A percentile compares a stretch with the other conserved stretches of the same genome.
phyloP scores from a whole-genome alignment of 2,329 filamentous ascomycete genomes.

The Thermothelomyces thermophilus region DNA sequence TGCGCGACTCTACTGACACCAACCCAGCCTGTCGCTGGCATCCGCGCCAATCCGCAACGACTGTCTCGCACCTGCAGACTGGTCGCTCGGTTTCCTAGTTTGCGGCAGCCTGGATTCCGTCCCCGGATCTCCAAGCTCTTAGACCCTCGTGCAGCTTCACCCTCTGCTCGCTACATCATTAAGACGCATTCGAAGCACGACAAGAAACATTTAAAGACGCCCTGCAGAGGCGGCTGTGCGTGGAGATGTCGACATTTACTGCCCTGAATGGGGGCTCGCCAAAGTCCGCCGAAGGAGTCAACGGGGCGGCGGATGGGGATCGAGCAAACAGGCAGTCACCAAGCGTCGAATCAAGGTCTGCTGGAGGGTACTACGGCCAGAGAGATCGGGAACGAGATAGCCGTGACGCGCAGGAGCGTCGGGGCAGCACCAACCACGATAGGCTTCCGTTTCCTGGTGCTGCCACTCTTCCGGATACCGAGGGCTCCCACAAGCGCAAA shows the following conservation, averaged over 20 bases:
- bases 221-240: conserved; percentile 12
- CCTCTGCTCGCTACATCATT: not conserved
- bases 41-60: not conserved
- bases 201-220: not conserved
- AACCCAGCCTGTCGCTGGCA: not conserved
- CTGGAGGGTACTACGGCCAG: conserved; percentile 28
- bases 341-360: conserved; percentile 23
- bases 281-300: conserved; percentile 34
- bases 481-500: conserved; percentile 58
- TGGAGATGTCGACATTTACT: conserved; percentile 45
- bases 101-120: not conserved
- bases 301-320: conserved; percentile 28
- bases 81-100: conserved; percentile 6
- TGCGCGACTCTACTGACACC: conserved; percentile 6
- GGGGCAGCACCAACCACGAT: conserved; percentile 37
- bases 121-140: too few species aligned
- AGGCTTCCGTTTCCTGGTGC: conserved; percentile 35
- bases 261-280: conserved; percentile 47
- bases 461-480: conserved; percentile 37
- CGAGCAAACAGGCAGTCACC: conserved; percentile 24
- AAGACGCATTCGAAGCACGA: not conserved
- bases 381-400: conserved; percentile 31
- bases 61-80: conserved; percentile 2
- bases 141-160: not conserved
- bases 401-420: conserved; percentile 19